A percentile compares a stretch with the other conserved stretches of the same genome.
These are phyloP conservation scores for Xylaria digitata DNA, from an alignment of 2,329 filamentous ascomycete species.

Conservation along the genomic window DNA sequence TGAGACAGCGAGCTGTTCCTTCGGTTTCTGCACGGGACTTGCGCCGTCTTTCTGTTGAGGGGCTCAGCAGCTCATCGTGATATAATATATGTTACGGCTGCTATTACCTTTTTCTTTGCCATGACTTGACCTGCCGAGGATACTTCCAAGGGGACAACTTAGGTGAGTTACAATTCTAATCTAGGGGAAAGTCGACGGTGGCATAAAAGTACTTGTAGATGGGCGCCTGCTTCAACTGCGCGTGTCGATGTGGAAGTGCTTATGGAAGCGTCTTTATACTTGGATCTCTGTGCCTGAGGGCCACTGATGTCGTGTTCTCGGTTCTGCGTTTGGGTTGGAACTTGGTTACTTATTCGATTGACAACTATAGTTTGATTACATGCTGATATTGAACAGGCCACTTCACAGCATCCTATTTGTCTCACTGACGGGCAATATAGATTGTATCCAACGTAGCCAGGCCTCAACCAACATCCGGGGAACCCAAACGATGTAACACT, in stretches of 20 bases:
- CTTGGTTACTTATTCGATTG: background rate
- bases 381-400: background rate
- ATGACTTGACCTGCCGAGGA: background rate
- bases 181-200: background rate
- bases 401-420: background rate
- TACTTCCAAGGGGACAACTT: background rate
- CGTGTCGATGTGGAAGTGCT: background rate
- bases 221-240: background rate
- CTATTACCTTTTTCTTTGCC: constrained; percentile 9
- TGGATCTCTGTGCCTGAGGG: background rate
- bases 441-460: constrained; percentile 8
- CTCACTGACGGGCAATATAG: background rate
- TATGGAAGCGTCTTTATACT: constrained; percentile 9
- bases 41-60: background rate
- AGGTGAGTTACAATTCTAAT: background rate
- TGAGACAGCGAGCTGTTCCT: background rate
- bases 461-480: background rate
- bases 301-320: background rate
- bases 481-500: constrained; percentile 5
- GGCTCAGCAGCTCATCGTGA: background rate
- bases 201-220: background rate
- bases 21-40: background rate
- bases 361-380: background rate
- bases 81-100: background rate
- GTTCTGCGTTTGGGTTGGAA: background rate